Percentiles rank a stretch among this genome's conserved stretches.
Evolutionary conservation across 176 grass and related monocot genomes (phyloP).

Genomic region (Cenchrus purpureus): DNA sequence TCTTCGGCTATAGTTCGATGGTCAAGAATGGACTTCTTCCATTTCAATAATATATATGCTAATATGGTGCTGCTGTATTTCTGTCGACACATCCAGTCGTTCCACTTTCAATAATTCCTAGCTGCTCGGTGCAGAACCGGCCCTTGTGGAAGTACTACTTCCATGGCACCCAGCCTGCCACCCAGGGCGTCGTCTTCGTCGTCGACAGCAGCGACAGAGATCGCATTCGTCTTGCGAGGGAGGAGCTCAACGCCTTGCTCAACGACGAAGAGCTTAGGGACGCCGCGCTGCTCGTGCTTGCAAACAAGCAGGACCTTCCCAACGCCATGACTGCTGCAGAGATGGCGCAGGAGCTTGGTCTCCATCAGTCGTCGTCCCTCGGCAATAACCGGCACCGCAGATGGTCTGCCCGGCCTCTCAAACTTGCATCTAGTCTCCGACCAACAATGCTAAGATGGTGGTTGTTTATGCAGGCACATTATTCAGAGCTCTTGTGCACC

Average conservation of each 20-base stretch:
- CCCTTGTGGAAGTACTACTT: conserved; percentile 3
- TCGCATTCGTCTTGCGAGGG: not conserved
- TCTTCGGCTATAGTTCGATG: too few species aligned
- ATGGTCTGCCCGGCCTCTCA: not conserved
- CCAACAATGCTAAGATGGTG: too few species aligned
- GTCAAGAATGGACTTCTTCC: too few species aligned
- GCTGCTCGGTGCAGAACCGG: not conserved
- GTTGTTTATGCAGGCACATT: conserved; percentile 6
- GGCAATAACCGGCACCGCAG: not conserved
- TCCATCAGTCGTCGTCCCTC: not conserved
- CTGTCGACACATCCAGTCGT: too few species aligned
- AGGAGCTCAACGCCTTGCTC: not conserved
- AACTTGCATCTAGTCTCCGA: not conserved
- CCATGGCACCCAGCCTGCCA: not conserved
- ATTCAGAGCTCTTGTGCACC: not conserved
- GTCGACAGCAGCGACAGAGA: conserved; percentile 3
- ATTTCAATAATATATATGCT: too few species aligned
- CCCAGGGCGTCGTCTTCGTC: not conserved
- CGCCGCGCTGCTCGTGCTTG: conserved; percentile 4
- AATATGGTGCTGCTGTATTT: too few species aligned
- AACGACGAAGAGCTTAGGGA: not conserved
- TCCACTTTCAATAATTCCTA: too few species aligned
- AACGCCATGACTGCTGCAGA: not conserved
- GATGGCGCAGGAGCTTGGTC: not conserved
- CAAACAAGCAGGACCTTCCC: conserved; percentile 24